Base-by-base conservation (phyloP, 768 basidiomycete species). In the Pleurotus sapidus region DNA sequence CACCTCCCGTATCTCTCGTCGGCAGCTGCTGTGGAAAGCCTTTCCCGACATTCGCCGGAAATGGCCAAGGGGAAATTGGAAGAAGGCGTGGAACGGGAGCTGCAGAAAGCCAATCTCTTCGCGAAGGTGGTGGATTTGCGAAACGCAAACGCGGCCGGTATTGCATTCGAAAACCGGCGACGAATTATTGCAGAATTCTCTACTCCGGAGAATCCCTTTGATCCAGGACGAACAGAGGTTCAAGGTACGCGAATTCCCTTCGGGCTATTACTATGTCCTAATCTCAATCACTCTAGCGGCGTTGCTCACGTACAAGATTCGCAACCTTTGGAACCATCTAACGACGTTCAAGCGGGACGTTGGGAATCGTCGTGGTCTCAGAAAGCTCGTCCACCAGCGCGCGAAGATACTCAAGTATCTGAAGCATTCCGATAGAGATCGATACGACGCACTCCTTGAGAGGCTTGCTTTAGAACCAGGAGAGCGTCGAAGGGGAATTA, bases 401-500 rank as follows among this genome's bases (percentile, higher is more conserved):
- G 92, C 92, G 7, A 92, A 87, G 61, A 73, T 95, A 20, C 79
- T 98, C 30, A 83, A 79, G 61, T 97, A 98, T 71, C 74, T 96
- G 57, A 88, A 86, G 67, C 69, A 77, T 34, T 68, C 75, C 37
- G 78, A 89, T 61, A 77, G 82, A 43, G 78, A 79, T 58, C 86
- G 93, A 49, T 97, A 95, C 64, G 89, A 93, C 58, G 73, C 71
- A 14, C 65, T 91, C 23, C 78, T 98, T 50, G 76, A 80, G 46
- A 83, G 86, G 58, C 74, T 97, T 23, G 95, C 89, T 3, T 69
- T 98, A 18, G 90, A 95, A 61, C 78, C 83, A n/a, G 30, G 78
- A 78, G 59, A 86, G 88, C 38, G 92, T 98, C 1, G 94, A 97
- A 70, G 95, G 95, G 42, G 95, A 98, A 68, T 74, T 98, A 38